phyloP scores from a whole-genome alignment of 1,284 basidiomycete species.

The Apiotrichum siamense region DNA sequence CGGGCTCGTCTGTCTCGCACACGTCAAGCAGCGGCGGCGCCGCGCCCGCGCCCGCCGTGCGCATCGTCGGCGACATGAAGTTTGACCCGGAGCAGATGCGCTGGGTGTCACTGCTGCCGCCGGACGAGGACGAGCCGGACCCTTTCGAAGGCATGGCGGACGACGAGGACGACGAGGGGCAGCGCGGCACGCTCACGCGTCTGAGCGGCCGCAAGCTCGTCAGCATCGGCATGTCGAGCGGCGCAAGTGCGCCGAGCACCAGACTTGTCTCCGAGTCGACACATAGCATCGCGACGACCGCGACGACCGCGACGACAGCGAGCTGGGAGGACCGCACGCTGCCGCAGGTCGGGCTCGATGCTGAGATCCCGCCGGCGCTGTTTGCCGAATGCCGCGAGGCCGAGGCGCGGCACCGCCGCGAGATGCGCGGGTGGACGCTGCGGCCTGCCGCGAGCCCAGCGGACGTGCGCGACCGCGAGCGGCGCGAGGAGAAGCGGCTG shows the following conservation, averaged over 20 bases:
- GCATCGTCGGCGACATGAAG: constrained; percentile 93
- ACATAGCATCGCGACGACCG: constrained; percentile 11
- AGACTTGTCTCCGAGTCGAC: constrained; percentile 30
- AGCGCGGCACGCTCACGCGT: constrained; percentile 62
- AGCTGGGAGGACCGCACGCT: constrained; percentile 17
- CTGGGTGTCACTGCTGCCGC: constrained; percentile 76
- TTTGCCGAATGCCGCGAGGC: constrained; percentile 64
- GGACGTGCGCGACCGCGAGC: constrained; percentile 29
- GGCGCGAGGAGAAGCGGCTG: constrained; percentile 37
- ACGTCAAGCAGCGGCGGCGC: constrained; percentile 1
- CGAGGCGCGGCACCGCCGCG: constrained; percentile 68
- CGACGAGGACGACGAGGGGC: constrained; percentile 60
- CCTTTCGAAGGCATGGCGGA: constrained; percentile 84
- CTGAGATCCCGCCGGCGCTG: constrained; percentile 48
- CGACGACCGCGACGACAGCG: no score
- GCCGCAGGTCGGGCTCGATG: constrained; percentile 3
- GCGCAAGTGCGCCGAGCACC: neutral
- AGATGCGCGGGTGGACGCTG: constrained; percentile 69
- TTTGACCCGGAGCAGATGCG: constrained; percentile 91
- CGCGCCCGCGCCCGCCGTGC: constrained; percentile 27
- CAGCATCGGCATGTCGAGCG: constrained; percentile 18
- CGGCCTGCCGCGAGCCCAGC: constrained; percentile 8
- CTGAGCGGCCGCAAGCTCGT: constrained; percentile 25
- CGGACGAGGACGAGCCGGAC: constrained; percentile 87
- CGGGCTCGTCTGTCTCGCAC: constrained; percentile 59